Evolutionary conservation across 257 asterid species (phyloP), one percentile per base, ranked within the genome.

Genomic region (Knoxia roxburghii): DNA sequence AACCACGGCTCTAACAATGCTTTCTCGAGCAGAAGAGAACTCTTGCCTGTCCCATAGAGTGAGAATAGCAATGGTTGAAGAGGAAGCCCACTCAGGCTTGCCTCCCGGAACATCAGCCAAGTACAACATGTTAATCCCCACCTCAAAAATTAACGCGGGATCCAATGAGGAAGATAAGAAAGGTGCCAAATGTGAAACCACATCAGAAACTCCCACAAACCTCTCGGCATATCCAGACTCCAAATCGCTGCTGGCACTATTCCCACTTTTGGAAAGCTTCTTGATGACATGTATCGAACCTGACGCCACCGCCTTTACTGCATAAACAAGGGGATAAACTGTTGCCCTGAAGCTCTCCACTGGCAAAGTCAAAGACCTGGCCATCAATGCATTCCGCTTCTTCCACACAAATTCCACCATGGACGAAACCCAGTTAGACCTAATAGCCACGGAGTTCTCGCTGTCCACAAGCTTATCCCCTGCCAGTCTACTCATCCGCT

Each of bases 41-140:
- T 90, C 97, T 74, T 90, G 96, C 61, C 97, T 86, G 71, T 90
- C 97, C 97, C 97, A 90, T 58, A 90, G 95, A 53, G 93, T 88
- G 68, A 90, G 96, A 76, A 90, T 88, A 21, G 96, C 90, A 78
- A 85, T 88, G 64, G 83, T 88, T 32, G 97, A 86, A 0, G 84
- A 79, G 48, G 96, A 88, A 63, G 97, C 97, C 97, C 96, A 90
- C 81, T 90, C 97, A 0, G 97, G 92, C 78, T 88, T 88, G 65
- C 97, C 97, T 61, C 97, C 97, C 30, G 96, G 90, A 62, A 90
- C 96, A 68, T 90, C 97, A 71, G 97, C 96, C 89, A 90, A 77
- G 80, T 86, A 90, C 57, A 90, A 74, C 97, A 88, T 90, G 73
- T 90, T 90, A 68, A 86, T 88, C 73, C 87, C 97, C 80, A 90